phyloP scores from a whole-genome alignment of 495 filamentous ascomycete genomes.

The Diplogelasinospora grovesii region DNA sequence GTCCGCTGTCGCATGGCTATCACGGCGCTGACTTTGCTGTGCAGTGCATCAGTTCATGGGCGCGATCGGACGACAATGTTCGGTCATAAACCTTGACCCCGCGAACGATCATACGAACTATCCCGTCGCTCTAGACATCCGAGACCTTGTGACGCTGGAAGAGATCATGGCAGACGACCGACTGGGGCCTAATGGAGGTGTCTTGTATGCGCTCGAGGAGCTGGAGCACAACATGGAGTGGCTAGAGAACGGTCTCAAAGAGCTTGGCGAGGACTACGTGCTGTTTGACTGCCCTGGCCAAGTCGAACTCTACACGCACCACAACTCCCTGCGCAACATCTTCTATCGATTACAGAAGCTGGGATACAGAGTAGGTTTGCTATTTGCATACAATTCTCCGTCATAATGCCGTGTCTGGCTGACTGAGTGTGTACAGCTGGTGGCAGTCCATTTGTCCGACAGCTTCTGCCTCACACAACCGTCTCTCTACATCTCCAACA shows the following conservation, averaged over 20 bases:
- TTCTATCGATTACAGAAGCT: constrained; percentile 85
- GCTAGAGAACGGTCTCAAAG: constrained; percentile 71
- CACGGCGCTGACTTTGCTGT: neutral
- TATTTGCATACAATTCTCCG: neutral
- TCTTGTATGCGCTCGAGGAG: constrained; percentile 91
- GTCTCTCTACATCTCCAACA: constrained; percentile 87
- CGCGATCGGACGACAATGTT: constrained; percentile 90
- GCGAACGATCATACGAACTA: constrained; percentile 83
- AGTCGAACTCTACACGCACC: constrained; percentile 94
- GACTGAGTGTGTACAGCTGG: constrained; percentile 51
- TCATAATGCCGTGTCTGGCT: neutral
- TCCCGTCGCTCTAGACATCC: constrained; percentile 83
- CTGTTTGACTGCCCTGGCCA: constrained; percentile 96
- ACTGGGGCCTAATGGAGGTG: constrained; percentile 85
- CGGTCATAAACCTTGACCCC: constrained; percentile 92
- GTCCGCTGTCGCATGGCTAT: neutral
- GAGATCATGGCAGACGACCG: constrained; percentile 92
- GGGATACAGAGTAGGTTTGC: constrained; percentile 70
- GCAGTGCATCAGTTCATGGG: constrained; percentile 90
- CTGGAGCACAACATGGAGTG: constrained; percentile 88
- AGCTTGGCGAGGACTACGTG: constrained; percentile 82
- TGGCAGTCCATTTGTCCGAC: constrained; percentile 84
- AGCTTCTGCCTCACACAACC: constrained; percentile 86
- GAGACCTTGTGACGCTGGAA: constrained; percentile 79
- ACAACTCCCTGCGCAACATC: constrained; percentile 81